Base-by-base conservation (phyloP, 768 basidiomycete genomes). In the Agrocybe pediades region DNA sequence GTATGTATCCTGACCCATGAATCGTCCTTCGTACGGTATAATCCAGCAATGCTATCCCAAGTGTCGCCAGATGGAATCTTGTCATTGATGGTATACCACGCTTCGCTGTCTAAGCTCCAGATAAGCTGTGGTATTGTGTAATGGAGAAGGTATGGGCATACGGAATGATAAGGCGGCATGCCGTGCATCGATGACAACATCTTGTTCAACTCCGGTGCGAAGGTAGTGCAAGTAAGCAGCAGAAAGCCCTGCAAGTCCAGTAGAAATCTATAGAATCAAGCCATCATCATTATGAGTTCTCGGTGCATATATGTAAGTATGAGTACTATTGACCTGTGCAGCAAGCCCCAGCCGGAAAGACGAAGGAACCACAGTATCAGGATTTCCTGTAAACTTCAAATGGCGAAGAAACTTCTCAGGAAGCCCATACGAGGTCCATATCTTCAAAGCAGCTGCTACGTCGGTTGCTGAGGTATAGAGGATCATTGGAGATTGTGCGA, bases 91-190 rank as follows among this genome's bases (percentile, higher is more conserved):
- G 75, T 75, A 57, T 84, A 82, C 60, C 71, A 85, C 0, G 66
- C 69, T 59, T 84, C 78, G 58, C 80, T 81, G 40, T 75, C 81
- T 85, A 48, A 21, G 16, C n/a, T 39, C 11, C 23, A 9, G 17
- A 46, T 20, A 20, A n/a, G 25, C 11, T 8, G 15, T 15, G 16
- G 33, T 26, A 16, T 16, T 23, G 21, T 36, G 23, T 15, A 26
- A 9, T 24, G 46, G 24, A 43, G 8, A 26, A 27, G 23, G 25
- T 9, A 68, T 42, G 7, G 17, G 41, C 78, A 59, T 41, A 81
- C 83, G 77, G 60, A 81, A 85, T 39, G 80, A 77, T 19, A 85
- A 69, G 8, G 73, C 72, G 4, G 84, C 83, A 64, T 86, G 83
- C 20, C 83, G 69, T 7, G 79, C 80, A 52, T 84, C 73, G 0